Evolutionary conservation across 176 grass and related monocot species (phyloP).

Genomic region (Hordeum marinum): DNA sequence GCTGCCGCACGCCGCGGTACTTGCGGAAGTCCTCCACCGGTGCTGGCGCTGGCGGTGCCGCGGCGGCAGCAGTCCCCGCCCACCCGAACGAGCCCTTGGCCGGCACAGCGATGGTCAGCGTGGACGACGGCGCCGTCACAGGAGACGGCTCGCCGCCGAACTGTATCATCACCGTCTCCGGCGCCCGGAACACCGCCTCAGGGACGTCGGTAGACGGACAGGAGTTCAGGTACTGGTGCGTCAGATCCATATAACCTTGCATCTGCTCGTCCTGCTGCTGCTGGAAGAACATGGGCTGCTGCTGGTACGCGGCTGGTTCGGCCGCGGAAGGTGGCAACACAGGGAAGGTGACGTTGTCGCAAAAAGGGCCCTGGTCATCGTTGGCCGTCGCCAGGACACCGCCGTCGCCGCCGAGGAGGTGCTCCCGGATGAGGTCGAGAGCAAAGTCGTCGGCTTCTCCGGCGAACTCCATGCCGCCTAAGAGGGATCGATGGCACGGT

Average conservation of each 20-base stretch:
- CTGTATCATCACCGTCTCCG: slow-evolving; percentile 36
- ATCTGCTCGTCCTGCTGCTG: neutral
- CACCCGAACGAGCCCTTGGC: slow-evolving; percentile 15
- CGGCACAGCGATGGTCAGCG: slow-evolving; percentile 28
- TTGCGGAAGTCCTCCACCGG: slow-evolving; percentile 38
- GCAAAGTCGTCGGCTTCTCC: slow-evolving; percentile 26
- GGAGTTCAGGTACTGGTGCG: neutral
- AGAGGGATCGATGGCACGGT: neutral
- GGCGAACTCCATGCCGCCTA: slow-evolving; percentile 43
- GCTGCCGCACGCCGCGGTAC: slow-evolving; percentile 67
- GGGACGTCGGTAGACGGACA: neutral
- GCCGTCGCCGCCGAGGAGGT: slow-evolving; percentile 33
- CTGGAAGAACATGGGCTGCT: slow-evolving; percentile 3
- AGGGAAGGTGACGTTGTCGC: slow-evolving; percentile 2
- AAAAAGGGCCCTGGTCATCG: neutral
- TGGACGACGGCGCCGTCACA: neutral
- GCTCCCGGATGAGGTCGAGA: slow-evolving; percentile 48
- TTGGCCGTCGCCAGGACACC: neutral
- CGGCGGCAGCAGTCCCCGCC: neutral
- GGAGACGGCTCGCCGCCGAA: slow-evolving; percentile 27
- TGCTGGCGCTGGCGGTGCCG: neutral
- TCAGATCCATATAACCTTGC: slow-evolving; percentile 11
- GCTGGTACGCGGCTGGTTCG: neutral
- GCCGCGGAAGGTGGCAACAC: neutral
- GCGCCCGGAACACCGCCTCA: neutral